Conservation (phyloP, 257 asterid genomes). For the Galeopsis tetrahit region DNA sequence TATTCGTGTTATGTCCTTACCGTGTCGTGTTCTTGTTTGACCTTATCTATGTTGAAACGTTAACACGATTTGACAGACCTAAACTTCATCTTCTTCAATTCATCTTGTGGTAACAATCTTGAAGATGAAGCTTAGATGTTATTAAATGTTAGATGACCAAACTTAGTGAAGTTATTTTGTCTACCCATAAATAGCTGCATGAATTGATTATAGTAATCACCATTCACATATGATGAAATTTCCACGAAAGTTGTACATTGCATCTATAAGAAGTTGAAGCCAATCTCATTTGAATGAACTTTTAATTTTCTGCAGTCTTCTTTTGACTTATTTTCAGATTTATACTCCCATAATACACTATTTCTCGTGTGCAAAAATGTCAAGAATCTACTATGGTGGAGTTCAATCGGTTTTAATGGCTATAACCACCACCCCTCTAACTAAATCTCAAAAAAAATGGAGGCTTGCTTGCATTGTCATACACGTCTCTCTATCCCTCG, state of each 20-base stretch:
- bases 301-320: slow-evolving; percentile 32
- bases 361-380: not conserved
- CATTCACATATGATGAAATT: slow-evolving; percentile 37
- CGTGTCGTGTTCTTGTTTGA: too few species aligned
- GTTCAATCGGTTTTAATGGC: slow-evolving; percentile 38
- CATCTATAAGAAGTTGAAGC: slow-evolving; percentile 23
- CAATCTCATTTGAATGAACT: slow-evolving; percentile 33
- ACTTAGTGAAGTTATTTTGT: not conserved
- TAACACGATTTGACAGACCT: too few species aligned
- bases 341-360: not conserved
- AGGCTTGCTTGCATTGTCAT: slow-evolving; percentile 53
- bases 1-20: too few species aligned
- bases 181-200: not conserved
- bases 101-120: too few species aligned
- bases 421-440: slow-evolving; percentile 36
- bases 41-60: too few species aligned
- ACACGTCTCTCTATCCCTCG: slow-evolving; percentile 38
- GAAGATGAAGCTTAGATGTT: not conserved
- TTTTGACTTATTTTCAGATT: not conserved
- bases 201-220: not conserved
- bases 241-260: slow-evolving; percentile 36
- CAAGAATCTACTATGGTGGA: slow-evolving; percentile 24
- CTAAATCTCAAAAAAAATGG: slow-evolving; percentile 51
- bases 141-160: not conserved
- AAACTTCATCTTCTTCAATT: too few species aligned